A percentile compares a stretch with the other conserved stretches of the same genome.
Evolutionary conservation across 345 rosid species (phyloP).

Genomic region (Bruguiera sexangula): DNA sequence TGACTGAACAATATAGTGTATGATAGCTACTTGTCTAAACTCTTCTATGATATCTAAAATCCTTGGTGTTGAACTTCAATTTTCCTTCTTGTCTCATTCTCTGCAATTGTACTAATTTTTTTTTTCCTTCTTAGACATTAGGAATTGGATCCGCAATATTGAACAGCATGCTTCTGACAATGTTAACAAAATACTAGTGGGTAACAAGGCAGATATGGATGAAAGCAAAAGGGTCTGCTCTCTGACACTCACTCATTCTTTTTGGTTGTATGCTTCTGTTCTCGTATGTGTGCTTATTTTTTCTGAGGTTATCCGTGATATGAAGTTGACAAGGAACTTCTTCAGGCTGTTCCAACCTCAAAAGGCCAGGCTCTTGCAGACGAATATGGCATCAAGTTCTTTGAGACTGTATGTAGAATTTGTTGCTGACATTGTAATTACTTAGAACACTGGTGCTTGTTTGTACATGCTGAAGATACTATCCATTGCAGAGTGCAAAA

Average conservation of each 20-base stretch:
- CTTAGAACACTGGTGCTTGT: background rate
- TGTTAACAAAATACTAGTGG: slow-evolving; percentile 51
- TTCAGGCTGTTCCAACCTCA: slow-evolving; percentile 92
- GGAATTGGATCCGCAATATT: slow-evolving; percentile 66
- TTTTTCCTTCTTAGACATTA: slow-evolving; percentile 30
- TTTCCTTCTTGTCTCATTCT: background rate
- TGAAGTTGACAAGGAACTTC: background rate
- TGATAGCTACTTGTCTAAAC: no score
- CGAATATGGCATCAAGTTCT: slow-evolving; percentile 96
- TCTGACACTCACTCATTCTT: background rate
- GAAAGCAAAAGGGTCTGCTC: slow-evolving; percentile 57
- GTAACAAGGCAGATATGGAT: slow-evolving; percentile 68
- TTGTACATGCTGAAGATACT: background rate
- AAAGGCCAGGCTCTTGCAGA: slow-evolving; percentile 99
- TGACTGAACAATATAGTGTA: no score
- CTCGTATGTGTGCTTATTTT: background rate
- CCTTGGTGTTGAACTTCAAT: background rate
- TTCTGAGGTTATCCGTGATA: background rate
- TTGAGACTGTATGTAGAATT: slow-evolving; percentile 69
- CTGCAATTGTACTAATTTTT: background rate
- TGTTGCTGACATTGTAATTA: background rate
- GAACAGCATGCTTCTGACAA: slow-evolving; percentile 30
- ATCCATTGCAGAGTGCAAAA: no score
- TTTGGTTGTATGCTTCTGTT: background rate
- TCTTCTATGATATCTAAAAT: background rate